phyloP scores from a whole-genome alignment of 2,329 filamentous ascomycete genomes.

The Trichoderma simmonsii region DNA sequence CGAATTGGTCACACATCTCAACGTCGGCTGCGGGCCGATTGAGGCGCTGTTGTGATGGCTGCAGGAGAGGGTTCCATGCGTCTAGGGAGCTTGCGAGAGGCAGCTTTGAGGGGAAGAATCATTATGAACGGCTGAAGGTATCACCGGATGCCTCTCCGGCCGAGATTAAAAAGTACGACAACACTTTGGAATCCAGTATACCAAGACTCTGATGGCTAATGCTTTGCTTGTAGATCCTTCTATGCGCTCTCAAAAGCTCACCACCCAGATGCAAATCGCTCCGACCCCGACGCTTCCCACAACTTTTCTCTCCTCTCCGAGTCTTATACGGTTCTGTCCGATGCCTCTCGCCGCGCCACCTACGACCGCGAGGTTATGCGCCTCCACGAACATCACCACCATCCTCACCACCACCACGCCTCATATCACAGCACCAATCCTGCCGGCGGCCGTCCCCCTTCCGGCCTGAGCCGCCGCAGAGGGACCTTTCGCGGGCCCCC shows the following conservation, averaged over 20 bases:
- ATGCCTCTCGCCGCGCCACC: conserved; percentile 66
- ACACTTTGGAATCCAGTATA: not conserved
- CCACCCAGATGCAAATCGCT: conserved; percentile 87
- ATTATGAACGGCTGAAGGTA: conserved; percentile 83
- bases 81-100: conserved; percentile 22
- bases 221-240: conserved; percentile 58
- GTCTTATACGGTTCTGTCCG: conserved; percentile 75
- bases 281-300: conserved; percentile 66
- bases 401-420: conserved; percentile 34
- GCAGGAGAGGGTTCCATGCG: conserved; percentile 20
- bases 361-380: conserved; percentile 73
- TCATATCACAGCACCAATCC: conserved; percentile 58
- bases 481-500: conserved; percentile 80
- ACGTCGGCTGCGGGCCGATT: not conserved
- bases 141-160: conserved; percentile 62
- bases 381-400: conserved; percentile 35
- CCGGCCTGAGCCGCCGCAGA: conserved; percentile 73
- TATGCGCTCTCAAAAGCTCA: conserved; percentile 87
- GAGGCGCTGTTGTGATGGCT: conserved; percentile 23
- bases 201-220: not conserved
- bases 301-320: conserved; percentile 83
- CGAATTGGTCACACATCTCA: not conserved
- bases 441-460: conserved; percentile 73
- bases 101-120: conserved; percentile 45
- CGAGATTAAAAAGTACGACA: conserved; percentile 76